phyloP scores from a whole-genome alignment of 768 basidiomycete species.

The Xerocomellus chrysenteron region DNA sequence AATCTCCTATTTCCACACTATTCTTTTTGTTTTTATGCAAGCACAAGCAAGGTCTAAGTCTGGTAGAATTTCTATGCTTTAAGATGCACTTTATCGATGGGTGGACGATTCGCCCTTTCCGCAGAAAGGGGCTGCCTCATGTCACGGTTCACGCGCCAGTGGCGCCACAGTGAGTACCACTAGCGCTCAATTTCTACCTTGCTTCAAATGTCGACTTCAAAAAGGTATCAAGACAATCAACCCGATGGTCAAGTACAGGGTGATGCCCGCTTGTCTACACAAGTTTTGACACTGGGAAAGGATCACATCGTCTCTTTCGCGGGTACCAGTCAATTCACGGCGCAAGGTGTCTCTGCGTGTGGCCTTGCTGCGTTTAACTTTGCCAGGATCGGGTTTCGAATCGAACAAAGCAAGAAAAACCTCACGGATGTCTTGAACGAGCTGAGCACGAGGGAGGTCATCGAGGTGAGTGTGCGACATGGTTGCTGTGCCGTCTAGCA shows the following conservation, averaged over 20 bases:
- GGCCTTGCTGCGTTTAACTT: constrained; percentile 70
- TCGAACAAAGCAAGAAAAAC: constrained; percentile 10
- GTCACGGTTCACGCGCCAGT: no score
- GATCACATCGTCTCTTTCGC: constrained; percentile 44
- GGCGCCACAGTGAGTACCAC: no score
- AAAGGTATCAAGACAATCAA: neutral
- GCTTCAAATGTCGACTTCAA: neutral
- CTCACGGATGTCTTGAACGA: constrained; percentile 18
- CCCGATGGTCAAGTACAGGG: neutral
- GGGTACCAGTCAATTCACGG: constrained; percentile 59
- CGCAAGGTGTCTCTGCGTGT: constrained; percentile 49
- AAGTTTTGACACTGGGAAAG: constrained; percentile 27
- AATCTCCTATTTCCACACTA: no score
- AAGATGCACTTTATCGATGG: no score
- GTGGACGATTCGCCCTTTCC: no score
- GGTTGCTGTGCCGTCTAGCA: neutral
- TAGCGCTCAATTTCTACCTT: neutral
- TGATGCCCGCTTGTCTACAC: neutral
- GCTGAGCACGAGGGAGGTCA: constrained; percentile 20
- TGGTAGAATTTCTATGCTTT: no score
- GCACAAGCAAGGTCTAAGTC: no score
- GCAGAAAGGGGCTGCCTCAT: no score
- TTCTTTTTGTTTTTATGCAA: no score
- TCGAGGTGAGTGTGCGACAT: constrained; percentile 24
- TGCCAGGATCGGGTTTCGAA: constrained; percentile 47